phyloP scores from a whole-genome alignment of 345 rosid genomes.

The Lenwebbia sp. region DNA sequence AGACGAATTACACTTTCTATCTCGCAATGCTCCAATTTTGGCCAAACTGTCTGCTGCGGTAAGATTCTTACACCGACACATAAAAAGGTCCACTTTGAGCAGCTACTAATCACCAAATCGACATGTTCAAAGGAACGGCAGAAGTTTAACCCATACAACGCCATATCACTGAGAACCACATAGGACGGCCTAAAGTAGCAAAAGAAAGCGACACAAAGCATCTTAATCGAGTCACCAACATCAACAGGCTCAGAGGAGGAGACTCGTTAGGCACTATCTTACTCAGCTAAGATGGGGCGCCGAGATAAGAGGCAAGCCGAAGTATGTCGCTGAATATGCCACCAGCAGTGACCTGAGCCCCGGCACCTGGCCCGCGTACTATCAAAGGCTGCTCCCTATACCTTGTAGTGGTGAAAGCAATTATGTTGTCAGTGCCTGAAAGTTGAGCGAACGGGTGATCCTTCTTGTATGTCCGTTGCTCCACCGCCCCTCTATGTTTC shows the following conservation, averaged over 20 bases:
- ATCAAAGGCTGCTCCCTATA: slow-evolving; percentile 88
- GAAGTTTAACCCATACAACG: not conserved
- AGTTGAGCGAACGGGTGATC: slow-evolving; percentile 91
- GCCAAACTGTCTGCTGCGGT: not conserved
- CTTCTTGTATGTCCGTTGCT: slow-evolving; percentile 64
- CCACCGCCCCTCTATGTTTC: slow-evolving; percentile 55
- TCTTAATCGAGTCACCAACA: not conserved
- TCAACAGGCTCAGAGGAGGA: not conserved
- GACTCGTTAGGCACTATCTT: not conserved
- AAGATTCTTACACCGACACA: not conserved
- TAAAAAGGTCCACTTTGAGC: not conserved
- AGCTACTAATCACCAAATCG: not conserved
- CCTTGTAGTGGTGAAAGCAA: slow-evolving; percentile 87
- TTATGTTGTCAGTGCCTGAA: slow-evolving; percentile 86
- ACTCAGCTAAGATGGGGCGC: slow-evolving; percentile 70
- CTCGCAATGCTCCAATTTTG: not conserved
- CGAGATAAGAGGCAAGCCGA: slow-evolving; percentile 85
- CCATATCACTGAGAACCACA: not conserved
- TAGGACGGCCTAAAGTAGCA: not conserved
- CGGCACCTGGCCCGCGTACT: slow-evolving; percentile 97
- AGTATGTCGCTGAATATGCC: slow-evolving; percentile 89
- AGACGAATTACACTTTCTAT: not conserved
- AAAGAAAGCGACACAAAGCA: not conserved
- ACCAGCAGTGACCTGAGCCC: slow-evolving; percentile 97
- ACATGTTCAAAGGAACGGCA: not conserved